These are phyloP conservation scores for Ceratocystis smalleyi DNA, from an alignment of 2,329 filamentous ascomycete species.

Conservation along the genomic window DNA sequence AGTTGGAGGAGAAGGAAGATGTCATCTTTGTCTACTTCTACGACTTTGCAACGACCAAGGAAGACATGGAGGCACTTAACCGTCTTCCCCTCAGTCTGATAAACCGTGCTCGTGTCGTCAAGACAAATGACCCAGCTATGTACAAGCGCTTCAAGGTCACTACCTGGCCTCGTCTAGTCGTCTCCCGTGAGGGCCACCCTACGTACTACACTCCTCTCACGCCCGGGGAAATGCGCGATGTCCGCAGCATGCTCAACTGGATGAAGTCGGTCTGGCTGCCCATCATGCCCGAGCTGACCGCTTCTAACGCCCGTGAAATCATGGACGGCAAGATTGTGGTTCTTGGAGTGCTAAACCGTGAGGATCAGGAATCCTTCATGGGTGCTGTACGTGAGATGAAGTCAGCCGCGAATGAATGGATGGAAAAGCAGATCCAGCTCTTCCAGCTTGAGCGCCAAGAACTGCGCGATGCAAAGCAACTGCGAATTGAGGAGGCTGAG, in stretches of 20 bases:
- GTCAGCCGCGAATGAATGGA: slow-evolving; percentile 91
- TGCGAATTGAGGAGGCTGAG: slow-evolving; percentile 90
- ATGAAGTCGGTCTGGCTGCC: slow-evolving; percentile 95
- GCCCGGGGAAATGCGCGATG: slow-evolving; percentile 84
- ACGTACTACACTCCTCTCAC: slow-evolving; percentile 80
- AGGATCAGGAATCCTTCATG: slow-evolving; percentile 63
- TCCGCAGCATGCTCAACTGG: slow-evolving; percentile 63
- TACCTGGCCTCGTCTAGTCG: slow-evolving; percentile 87
- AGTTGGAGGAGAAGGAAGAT: slow-evolving; percentile 80
- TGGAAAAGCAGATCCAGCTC: slow-evolving; percentile 82
- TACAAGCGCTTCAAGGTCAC: slow-evolving; percentile 82
- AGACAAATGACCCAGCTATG: slow-evolving; percentile 64
- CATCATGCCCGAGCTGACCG: slow-evolving; percentile 84
- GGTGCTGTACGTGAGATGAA: slow-evolving; percentile 78
- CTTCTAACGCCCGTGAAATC: slow-evolving; percentile 80
- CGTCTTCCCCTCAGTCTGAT: slow-evolving; percentile 75
- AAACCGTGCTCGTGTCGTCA: slow-evolving; percentile 81
- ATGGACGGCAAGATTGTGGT: slow-evolving; percentile 95
- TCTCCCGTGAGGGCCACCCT: slow-evolving; percentile 74
- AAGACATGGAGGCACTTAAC: slow-evolving; percentile 82
- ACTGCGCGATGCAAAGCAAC: slow-evolving; percentile 81
- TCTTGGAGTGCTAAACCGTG: slow-evolving; percentile 69
- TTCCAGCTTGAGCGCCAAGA: slow-evolving; percentile 91
- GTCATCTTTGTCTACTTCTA: slow-evolving; percentile 98
- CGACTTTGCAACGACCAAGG: slow-evolving; percentile 80